These are phyloP conservation scores for Halophytophthora polymorphica DNA, from an alignment of 352 stramenopile species.

Conservation along the genomic window DNA sequence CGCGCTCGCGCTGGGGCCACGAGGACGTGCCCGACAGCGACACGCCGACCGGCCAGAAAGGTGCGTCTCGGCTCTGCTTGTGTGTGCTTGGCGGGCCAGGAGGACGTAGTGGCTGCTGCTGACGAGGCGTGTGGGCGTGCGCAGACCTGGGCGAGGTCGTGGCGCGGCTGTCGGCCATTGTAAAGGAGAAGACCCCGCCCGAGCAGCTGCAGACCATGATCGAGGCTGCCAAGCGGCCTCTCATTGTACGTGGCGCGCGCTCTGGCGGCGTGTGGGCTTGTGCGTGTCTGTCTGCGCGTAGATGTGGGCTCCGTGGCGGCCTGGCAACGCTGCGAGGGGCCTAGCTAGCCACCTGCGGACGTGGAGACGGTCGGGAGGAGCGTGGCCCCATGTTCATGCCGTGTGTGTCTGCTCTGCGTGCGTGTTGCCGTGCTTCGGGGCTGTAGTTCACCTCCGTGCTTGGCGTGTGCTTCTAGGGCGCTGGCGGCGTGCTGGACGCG, in stretches of 20 bases:
- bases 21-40: slow-evolving; percentile 7
- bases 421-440: slow-evolving; percentile 22
- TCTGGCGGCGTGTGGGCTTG: neutral
- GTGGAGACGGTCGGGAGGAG: too few relatives aligned
- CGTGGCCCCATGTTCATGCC: slow-evolving; percentile 21
- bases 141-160: slow-evolving; percentile 56
- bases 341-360: too few relatives aligned
- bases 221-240: slow-evolving; percentile 11
- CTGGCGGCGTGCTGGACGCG: slow-evolving; percentile 38
- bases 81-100: neutral
- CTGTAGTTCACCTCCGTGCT: slow-evolving; percentile 41
- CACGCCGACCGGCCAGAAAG: slow-evolving; percentile 13
- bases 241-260: slow-evolving; percentile 19
- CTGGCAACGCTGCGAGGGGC: too few relatives aligned
- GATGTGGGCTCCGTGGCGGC: neutral
- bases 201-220: slow-evolving; percentile 29
- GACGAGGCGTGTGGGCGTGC: neutral
- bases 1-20: slow-evolving; percentile 37
- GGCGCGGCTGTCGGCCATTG: slow-evolving; percentile 55
- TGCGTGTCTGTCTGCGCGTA: neutral
- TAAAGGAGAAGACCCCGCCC: slow-evolving; percentile 56
- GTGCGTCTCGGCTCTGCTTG: neutral
- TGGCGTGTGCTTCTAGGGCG: slow-evolving; percentile 37
- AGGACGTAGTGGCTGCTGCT: neutral
- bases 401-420: slow-evolving; percentile 7